These are phyloP conservation scores for Adansonia madagascariensis DNA, from an alignment of 441 rosid species.

Conservation along the genomic window DNA sequence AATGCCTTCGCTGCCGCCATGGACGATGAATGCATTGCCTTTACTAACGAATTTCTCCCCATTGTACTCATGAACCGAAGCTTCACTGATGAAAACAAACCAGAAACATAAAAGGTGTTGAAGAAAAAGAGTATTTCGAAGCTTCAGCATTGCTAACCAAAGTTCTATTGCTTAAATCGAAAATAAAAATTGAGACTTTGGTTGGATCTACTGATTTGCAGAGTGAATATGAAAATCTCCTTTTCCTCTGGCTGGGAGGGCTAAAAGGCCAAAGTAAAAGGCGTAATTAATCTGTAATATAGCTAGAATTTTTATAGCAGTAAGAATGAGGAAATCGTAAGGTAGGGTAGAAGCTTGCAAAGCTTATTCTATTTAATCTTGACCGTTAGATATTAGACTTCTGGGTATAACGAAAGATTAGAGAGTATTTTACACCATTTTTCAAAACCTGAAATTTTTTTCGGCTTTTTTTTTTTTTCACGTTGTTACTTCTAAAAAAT, in stretches of 20 bases:
- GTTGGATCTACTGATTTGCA: slow-evolving; percentile 27
- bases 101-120: slow-evolving; percentile 33
- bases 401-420: neutral
- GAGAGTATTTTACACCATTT: too few species aligned
- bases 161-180: neutral
- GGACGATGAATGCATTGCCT: slow-evolving; percentile 90
- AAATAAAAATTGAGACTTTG: slow-evolving; percentile 26
- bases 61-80: slow-evolving; percentile 82
- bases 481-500: too few species aligned
- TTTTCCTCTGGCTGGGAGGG: neutral
- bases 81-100: slow-evolving; percentile 40
- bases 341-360: neutral
- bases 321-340: neutral
- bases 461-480: too few species aligned
- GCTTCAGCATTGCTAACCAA: slow-evolving; percentile 31
- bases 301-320: neutral
- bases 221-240: neutral
- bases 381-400: neutral
- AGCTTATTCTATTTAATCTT: neutral
- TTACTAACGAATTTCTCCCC: slow-evolving; percentile 67
- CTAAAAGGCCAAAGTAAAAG: neutral
- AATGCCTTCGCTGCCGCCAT: slow-evolving; percentile 94
- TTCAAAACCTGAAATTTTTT: too few species aligned
- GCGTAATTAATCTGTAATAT: neutral
- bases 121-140: slow-evolving; percentile 18